Percentiles rank a stretch among this genome's conserved stretches.
phyloP scores from a whole-genome alignment of 805 yeast genomes.

The Pichia cephalocereana region DNA sequence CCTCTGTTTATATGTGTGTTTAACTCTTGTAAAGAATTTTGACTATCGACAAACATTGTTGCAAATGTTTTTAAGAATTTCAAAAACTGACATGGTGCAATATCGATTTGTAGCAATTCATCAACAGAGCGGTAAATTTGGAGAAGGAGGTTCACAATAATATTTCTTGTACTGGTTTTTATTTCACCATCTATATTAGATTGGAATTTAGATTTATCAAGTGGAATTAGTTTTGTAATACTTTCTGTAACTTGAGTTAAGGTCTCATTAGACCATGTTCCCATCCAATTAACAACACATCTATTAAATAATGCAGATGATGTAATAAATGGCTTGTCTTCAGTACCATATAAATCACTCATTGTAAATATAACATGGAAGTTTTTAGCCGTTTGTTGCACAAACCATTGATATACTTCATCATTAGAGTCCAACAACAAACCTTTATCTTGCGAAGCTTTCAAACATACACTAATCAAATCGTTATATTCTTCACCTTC shows the following conservation, averaged over 20 bases:
- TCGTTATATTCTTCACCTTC: conserved; percentile 57
- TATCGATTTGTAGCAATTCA: background rate
- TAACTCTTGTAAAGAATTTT: conserved; percentile 43
- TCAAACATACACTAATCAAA: conserved; percentile 46
- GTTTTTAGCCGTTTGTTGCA: conserved; percentile 53
- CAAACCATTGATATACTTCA: conserved; percentile 71
- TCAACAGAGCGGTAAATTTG: conserved; percentile 32
- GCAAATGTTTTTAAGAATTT: conserved; percentile 39
- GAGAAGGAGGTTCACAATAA: conserved; percentile 38
- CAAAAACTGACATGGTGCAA: conserved; percentile 49
- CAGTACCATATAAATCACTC: conserved; percentile 36
- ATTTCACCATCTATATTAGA: conserved; percentile 21
- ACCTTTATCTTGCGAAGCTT: conserved; percentile 52
- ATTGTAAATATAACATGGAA: conserved; percentile 79
- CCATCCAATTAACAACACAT: conserved; percentile 86
- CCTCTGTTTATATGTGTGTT: conserved; percentile 72
- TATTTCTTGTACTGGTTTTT: conserved; percentile 20
- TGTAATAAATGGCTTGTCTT: conserved; percentile 40
- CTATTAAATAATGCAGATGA: conserved; percentile 89
- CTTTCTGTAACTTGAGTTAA: conserved; percentile 39
- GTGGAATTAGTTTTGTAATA: conserved; percentile 31
- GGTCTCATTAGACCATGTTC: conserved; percentile 58
- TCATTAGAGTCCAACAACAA: conserved; percentile 54
- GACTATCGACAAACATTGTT: conserved; percentile 33
- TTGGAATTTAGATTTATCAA: conserved; percentile 37